A percentile compares a stretch with the other conserved stretches of the same genome.
Evolutionary conservation across 2,329 filamentous ascomycete genomes (phyloP).

Genomic region (Parafenestella ontariensis): DNA sequence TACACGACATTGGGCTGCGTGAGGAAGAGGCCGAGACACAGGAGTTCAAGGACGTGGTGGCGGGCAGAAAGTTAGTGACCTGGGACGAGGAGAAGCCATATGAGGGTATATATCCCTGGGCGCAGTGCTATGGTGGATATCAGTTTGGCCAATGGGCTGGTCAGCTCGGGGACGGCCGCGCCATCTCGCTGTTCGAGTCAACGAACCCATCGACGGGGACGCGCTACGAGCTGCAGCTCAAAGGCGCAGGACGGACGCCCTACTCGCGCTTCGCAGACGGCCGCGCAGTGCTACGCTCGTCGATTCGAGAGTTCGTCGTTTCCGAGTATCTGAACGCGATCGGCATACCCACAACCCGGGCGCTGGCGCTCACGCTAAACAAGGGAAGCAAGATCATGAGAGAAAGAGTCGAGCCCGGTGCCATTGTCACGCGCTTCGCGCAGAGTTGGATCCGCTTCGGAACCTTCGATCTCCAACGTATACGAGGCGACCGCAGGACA

Average conservation of each 20-base stretch:
- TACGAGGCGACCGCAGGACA: slow-evolving; percentile 77
- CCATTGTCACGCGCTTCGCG: slow-evolving; percentile 90
- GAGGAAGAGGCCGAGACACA: slow-evolving; percentile 71
- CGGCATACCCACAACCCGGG: slow-evolving; percentile 83
- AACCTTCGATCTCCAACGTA: slow-evolving; percentile 92
- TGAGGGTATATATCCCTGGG: slow-evolving; percentile 87
- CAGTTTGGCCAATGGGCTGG: slow-evolving; percentile 85
- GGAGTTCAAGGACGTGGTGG: slow-evolving; percentile 78
- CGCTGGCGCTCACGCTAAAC: slow-evolving; percentile 82
- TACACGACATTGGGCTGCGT: slow-evolving; percentile 80
- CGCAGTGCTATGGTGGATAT: slow-evolving; percentile 92
- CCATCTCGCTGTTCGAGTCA: slow-evolving; percentile 91
- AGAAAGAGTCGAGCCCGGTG: slow-evolving; percentile 85
- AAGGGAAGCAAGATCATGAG: slow-evolving; percentile 67
- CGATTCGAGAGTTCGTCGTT: slow-evolving; percentile 92
- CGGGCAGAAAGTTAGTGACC: slow-evolving; percentile 83
- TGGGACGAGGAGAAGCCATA: slow-evolving; percentile 67
- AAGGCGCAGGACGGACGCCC: slow-evolving; percentile 90
- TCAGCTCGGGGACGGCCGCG: slow-evolving; percentile 91
- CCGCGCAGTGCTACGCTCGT: slow-evolving; percentile 89
- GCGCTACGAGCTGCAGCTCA: slow-evolving; percentile 90
- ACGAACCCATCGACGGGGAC: slow-evolving; percentile 74
- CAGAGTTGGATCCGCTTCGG: slow-evolving; percentile 91
- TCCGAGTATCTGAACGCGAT: slow-evolving; percentile 89
- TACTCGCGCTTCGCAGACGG: slow-evolving; percentile 97